Base-by-base conservation (phyloP, 208 protist genomes). In the Trypanosoma congolense region DNA sequence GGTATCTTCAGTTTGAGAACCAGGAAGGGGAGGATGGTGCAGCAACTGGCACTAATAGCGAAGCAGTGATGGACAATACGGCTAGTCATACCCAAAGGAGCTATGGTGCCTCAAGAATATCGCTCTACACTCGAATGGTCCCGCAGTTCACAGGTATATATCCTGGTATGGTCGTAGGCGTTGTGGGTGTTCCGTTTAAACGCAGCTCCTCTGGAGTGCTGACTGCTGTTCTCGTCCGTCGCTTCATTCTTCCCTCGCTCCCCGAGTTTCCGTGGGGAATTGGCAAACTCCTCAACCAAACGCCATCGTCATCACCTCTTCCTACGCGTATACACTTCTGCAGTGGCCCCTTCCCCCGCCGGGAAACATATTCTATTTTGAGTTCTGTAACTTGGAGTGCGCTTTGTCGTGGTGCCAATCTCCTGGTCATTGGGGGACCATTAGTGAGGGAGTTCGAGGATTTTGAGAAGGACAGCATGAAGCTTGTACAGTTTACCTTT, bases 361-460 rank as follows among this genome's bases (percentile, higher is more conserved):
- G 66, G 16, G 81, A 90, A 29, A 62, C 90, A 14, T 24, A 22
- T 1, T 64, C 52, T 0, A 56, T 94, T 41, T 77, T 91, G 50
- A 63, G 55, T 29, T 45, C 65, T 14, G 76, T 90, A 12, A 76
- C 76, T 10, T 36, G 19, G 2, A 73, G 81, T 42, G 83, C 87
- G 2, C 65, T 91, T 47, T 63, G 68, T 52, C 83, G 87, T 22
- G 81, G 75, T 14, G 87, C 87, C 1, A 70, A 90, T 51, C 33
- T 94, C 14, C 67, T 94, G 4, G 80, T 94, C 48, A 82, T 94
- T 54, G 87, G 81, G 21, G 87, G 87, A 5, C 87, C 87, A 9
- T 77, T 94, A 36, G 70, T 92, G 8, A 69, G 41, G 25, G 72
- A 74, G 21, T 81, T 82, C 44, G 66, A 73, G 9, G 77, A 87